Base-by-base conservation (phyloP, 805 yeast genomes). In the Ogataea thermomethanolica region DNA sequence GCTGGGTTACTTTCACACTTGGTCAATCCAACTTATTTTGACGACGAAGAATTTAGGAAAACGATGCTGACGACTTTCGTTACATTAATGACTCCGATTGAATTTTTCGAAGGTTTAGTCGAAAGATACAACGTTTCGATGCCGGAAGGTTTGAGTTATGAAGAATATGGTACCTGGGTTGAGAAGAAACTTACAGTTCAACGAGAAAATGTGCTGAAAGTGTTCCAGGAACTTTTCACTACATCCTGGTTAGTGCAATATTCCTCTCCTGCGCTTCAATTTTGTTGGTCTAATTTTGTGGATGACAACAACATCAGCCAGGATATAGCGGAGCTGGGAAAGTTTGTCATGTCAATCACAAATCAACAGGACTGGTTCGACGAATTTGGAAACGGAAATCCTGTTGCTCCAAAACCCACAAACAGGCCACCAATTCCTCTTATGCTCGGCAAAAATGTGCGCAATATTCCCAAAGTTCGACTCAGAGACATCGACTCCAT, bases 131-230 rank as follows among this genome's bases (percentile, higher is more conserved):
- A 79, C 40, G 63, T 78, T 11, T 77, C 76, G 46, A 93, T 96
- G 15, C 96, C 96, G 0, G 96, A 86, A 54, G 95, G 95, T 0
- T 64, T 91, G 44, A 78, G 85, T 44, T 85, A 79, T 55, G 95
- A 84, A 46, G 95, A 87, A 54, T 86, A 84, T 58, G 76, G 78
- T 32, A 62, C 71, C 8, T 88, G 96, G 96, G 70, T 79, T 8
- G 77, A 78, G 29, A 76, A 74, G 54, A 86, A 86, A 54, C 78
- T 81, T 44, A 69, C 67, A 42, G 87, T 86, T 1, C 80, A 84
- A 24, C 76, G 88, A 39, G 53, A 73, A 17, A 70, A 86, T 42
- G 84, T 84, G 8, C 69, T 84, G 43, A 77, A 78, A 44, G 70
- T 83, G 20, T 74, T 89, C 77, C 78, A 76, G 50, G 64, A 77